Conservation (phyloP, 768 basidiomycete genomes). For the Sporobolomyces roseus region DNA sequence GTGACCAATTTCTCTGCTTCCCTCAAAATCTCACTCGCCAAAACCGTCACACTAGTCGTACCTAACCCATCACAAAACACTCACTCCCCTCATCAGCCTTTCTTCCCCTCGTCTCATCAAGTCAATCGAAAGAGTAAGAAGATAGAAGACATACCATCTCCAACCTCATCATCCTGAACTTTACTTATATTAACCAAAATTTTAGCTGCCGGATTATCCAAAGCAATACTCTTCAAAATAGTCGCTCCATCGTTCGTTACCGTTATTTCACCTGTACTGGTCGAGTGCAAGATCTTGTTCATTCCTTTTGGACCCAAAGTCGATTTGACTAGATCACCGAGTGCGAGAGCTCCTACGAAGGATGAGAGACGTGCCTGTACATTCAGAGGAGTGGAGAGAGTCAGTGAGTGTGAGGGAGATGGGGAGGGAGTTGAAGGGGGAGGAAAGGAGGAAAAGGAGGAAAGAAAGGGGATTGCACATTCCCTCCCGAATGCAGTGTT, state of each 20-base stretch:
- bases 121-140: no score
- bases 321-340: constrained; percentile 97
- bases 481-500: no score
- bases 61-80: no score
- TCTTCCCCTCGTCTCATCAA: no score
- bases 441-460: no score
- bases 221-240: constrained; percentile 91
- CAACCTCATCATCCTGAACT: constrained; percentile 99
- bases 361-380: constrained; percentile 85
- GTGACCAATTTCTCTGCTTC: constrained; percentile 93
- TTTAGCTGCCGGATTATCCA: constrained; percentile 98
- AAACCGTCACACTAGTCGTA: constrained; percentile 83
- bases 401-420: no score
- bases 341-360: constrained; percentile 92
- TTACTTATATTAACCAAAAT: constrained; percentile 99
- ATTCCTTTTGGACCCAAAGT: constrained; percentile 98
- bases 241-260: constrained; percentile 99
- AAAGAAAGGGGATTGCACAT: no score
- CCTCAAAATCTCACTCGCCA: constrained; percentile 82
- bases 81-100: no score
- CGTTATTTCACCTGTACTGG: constrained; percentile 81
- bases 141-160: constrained; percentile 85
- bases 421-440: no score
- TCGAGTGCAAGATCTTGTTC: constrained; percentile 98
- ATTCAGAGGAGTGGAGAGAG: no score